These are phyloP conservation scores for Firmiana major DNA, from an alignment of 345 rosid species.

Conservation along the genomic window DNA sequence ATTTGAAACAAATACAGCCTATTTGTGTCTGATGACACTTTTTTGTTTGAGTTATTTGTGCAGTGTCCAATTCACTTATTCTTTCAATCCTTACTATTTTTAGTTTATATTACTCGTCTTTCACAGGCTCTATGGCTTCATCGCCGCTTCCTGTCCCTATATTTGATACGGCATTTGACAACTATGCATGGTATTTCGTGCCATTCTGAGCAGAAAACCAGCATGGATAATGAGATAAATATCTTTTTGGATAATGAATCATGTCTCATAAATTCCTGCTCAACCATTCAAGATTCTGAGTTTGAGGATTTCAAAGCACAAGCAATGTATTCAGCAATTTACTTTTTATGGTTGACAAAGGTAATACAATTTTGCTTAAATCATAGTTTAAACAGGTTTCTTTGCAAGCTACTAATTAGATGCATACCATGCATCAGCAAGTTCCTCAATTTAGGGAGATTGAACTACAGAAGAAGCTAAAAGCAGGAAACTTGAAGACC, in stretches of 20 bases:
- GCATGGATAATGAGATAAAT: constrained; percentile 17
- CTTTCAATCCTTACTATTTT: neutral
- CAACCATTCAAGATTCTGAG: constrained; percentile 41
- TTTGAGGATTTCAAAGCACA: constrained; percentile 72
- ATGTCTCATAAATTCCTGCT: constrained; percentile 45
- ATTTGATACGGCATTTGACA: constrained; percentile 45
- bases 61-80: neutral
- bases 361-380: constrained; percentile 28
- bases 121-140: constrained; percentile 83
- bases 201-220: constrained; percentile 22
- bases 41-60: neutral
- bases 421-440: constrained; percentile 40
- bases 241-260: constrained; percentile 58
- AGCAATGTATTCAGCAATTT: constrained; percentile 49
- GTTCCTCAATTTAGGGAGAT: constrained; percentile 34
- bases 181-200: constrained; percentile 1
- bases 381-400: neutral
- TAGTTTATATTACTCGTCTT: neutral
- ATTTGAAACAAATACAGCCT: neutral
- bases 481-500: constrained; percentile 28
- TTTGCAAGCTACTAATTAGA: neutral
- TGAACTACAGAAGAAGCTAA: constrained; percentile 40
- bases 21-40: neutral
- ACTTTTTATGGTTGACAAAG: constrained; percentile 72
- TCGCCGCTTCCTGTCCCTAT: constrained; percentile 67